Base-by-base conservation (phyloP, 2,329 filamentous ascomycete genomes). In the Hymenoscyphus scutula region DNA sequence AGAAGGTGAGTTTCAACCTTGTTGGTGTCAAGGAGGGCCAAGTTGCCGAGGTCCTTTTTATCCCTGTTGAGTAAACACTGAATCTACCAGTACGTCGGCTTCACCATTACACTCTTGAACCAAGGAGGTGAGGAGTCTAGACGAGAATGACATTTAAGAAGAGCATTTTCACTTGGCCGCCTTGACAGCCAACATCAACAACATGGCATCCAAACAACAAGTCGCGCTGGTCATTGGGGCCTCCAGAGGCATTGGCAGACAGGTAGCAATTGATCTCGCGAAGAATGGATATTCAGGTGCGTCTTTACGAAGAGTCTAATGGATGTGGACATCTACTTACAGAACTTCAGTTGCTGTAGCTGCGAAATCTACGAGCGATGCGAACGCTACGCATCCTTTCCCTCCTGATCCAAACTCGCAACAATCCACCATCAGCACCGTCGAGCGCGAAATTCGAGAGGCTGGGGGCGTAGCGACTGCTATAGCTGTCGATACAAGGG, bases 361-460 rank as follows among this genome's bases (percentile, higher is more conserved):
- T 5, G 90, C 91, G 30, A 95, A 94, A 73, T 87, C 87, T 41
- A 87, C 83, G 6, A 91, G 87, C 55, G 82, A 91, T 69, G 83
- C 87, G 3, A 77, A 76, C 41, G 78, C 77, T 59, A 76, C 79
- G 19, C 71, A 71, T 0, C 83, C 88, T 0, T 91, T 91, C 72
- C 89, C 90, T 1, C 90, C 91, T 1, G 81, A 92, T 70, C 90
- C 90, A 15, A 93, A 94, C 76, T 92, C 89, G 2, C 74, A 80
- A 0, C 75, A 84, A 57, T 93, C 89, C 17, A 95, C 91, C 29
- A 92, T 95, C 77, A 90, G 82, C 74, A 95, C 91, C 1, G 91
- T 95, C 45, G 85, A 82, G 64, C 85, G 86, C 53, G 91, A 96
- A 74, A 94, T 95, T 69, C 77, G 73, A 19, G 81, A 86, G 63